Percentiles rank a stretch among this genome's conserved stretches.
These are phyloP conservation scores for Haplographium delicatum DNA, from an alignment of 495 filamentous ascomycete species.

Conservation along the genomic window DNA sequence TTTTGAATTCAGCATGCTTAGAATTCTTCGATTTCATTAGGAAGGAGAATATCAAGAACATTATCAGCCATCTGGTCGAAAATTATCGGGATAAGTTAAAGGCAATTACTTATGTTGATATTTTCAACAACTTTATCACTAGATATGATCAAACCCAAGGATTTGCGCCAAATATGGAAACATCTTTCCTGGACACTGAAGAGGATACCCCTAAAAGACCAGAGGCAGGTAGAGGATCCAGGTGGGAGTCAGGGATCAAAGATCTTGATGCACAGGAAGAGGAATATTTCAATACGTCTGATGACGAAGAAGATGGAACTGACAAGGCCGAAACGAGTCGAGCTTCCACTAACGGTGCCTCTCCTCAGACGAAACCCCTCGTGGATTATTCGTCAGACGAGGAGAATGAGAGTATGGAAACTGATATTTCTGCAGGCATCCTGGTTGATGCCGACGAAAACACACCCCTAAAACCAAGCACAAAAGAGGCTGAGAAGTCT, in stretches of 20 bases:
- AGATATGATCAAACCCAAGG: constrained; percentile 78
- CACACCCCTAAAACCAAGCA: constrained; percentile 6
- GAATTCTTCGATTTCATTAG: constrained; percentile 93
- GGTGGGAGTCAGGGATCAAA: constrained; percentile 65
- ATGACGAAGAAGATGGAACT: constrained; percentile 72
- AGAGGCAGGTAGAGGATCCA: constrained; percentile 54
- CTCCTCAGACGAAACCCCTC: constrained; percentile 63
- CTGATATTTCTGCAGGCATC: constrained; percentile 12
- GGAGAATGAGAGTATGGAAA: constrained; percentile 49
- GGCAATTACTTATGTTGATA: constrained; percentile 78
- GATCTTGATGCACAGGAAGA: constrained; percentile 87
- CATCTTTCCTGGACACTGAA: constrained; percentile 39
- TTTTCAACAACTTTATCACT: constrained; percentile 68
- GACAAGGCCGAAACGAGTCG: constrained; percentile 27
- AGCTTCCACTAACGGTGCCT: constrained; percentile 38
- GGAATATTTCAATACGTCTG: constrained; percentile 88
- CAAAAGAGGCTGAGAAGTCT: constrained; percentile 4
- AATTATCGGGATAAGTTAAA: constrained; percentile 80
- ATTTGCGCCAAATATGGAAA: constrained; percentile 56
- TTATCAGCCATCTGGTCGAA: constrained; percentile 82
- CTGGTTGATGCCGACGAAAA: constrained; percentile 3
- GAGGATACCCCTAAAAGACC: constrained; percentile 47
- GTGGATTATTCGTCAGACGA: constrained; percentile 93
- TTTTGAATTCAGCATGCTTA: constrained; percentile 91
- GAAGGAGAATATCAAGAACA: constrained; percentile 73